phyloP scores from a whole-genome alignment of 164 flowering plant species.

The Malania oleifera region DNA sequence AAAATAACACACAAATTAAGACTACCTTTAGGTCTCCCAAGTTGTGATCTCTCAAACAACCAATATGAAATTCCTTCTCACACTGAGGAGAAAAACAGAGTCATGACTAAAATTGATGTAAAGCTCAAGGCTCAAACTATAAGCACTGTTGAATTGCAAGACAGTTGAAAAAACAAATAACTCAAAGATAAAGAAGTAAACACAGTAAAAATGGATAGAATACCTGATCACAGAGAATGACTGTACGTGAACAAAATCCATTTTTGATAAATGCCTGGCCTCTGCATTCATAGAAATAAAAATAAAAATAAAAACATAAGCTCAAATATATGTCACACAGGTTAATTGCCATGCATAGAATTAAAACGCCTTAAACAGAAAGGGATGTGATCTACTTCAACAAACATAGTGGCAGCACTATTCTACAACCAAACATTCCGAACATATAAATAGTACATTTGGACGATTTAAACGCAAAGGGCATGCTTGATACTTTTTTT shows the following conservation, averaged over 20 bases:
- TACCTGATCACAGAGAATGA: conserved; percentile 96
- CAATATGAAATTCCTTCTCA: conserved; percentile 86
- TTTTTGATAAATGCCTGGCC: conserved; percentile 49
- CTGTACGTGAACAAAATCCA: conserved; percentile 69
- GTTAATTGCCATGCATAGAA: too few relatives aligned
- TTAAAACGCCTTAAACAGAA: too few relatives aligned
- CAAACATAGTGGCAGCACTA: too few relatives aligned
- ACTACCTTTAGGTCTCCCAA: conserved; percentile 67
- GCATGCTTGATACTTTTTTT: too few relatives aligned
- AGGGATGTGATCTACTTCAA: too few relatives aligned
- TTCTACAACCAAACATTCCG: too few relatives aligned
- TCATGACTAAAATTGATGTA: neutral
- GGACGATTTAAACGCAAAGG: too few relatives aligned
- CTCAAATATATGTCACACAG: too few relatives aligned
- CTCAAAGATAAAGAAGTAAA: neutral
- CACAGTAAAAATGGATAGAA: neutral
- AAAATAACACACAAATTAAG: neutral
- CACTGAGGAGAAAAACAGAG: conserved; percentile 44
- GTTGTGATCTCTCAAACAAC: conserved; percentile 66
- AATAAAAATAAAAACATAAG: too few relatives aligned
- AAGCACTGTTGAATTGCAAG: neutral
- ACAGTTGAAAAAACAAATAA: neutral
- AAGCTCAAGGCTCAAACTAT: neutral
- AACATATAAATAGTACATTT: too few relatives aligned
- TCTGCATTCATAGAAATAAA: conserved; percentile 37